Base-by-base conservation (phyloP, 768 basidiomycete genomes). In the Podaxis rugospora region DNA sequence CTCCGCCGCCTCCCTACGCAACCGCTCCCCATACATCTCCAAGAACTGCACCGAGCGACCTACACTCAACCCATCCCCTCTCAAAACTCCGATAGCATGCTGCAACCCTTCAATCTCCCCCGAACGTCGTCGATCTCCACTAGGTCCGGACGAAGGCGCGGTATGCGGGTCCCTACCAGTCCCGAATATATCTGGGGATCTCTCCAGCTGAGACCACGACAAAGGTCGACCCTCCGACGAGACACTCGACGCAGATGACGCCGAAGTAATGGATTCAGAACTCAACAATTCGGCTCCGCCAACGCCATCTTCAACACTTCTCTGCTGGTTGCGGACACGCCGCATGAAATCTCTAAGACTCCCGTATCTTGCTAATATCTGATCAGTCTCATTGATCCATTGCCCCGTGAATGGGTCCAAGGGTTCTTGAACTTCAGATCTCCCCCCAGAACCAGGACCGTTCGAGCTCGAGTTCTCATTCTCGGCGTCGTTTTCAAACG, bases 401-500 rank as follows among this genome's bases (percentile, higher is more conserved):
- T 7, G 57, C 16, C 40, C 18, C 2, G 44, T 32, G 9, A 28
- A 6, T 3, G 32, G 1, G 13, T 50, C 37, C 50, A 52, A 11
- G 7, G 56, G 50, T 18, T 57, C 55, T 18, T 57, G 55, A 3
- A 56, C 61, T 50, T 61, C 53, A 9, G 27, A 56, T 51, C 51
- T 51, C 47, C 52, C 55, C 44, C 47, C 51, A 5, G 59, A 9
- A 21, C 55, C 32, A 5, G 35, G 27, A 32, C 7, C 21, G 14
- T 16, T 27, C 11, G 28, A 35, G 42, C 9, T 23, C 28, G 35
- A 37, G 54, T 53, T 62, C 25, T 70, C 61, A 7, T 68, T 68
- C 32, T 74, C 74, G 63, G 78, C 57, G 27, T 70, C 60, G 5
- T 67, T 68, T 32, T 75, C 75, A 62, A 79, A 78, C 1, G 72